A percentile compares a stretch with the other conserved stretches of the same genome.
phyloP scores from a whole-genome alignment of 306 rosid genomes.

The Quercus cerris region DNA sequence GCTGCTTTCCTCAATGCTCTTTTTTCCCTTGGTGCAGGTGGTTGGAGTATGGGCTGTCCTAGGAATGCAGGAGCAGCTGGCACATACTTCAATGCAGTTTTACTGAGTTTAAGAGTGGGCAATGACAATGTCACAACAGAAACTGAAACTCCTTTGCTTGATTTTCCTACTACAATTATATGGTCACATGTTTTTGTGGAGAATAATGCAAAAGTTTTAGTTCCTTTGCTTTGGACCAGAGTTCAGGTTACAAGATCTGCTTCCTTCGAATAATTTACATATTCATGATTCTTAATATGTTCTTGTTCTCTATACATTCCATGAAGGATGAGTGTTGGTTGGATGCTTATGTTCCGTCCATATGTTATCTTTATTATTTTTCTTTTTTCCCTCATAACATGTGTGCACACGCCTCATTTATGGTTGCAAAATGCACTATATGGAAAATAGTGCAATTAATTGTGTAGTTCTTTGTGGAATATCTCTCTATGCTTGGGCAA shows the following conservation, averaged over 20 bases:
- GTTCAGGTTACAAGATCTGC: slow-evolving; percentile 67
- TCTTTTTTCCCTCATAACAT: neutral
- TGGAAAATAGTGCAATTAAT: neutral
- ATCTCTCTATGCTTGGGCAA: neutral
- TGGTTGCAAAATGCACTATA: neutral
- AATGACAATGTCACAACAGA: slow-evolving; percentile 94
- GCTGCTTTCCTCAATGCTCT: slow-evolving; percentile 9
- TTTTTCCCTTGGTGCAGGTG: slow-evolving; percentile 59
- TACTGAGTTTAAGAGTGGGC: slow-evolving; percentile 83
- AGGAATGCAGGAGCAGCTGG: slow-evolving; percentile 98
- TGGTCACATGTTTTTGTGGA: slow-evolving; percentile 99
- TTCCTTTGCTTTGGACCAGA: slow-evolving; percentile 97
- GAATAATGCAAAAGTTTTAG: slow-evolving; percentile 93
- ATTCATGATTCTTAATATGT: neutral
- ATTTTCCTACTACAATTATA: slow-evolving; percentile 79
- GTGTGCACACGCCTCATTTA: neutral
- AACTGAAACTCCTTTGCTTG: slow-evolving; percentile 98
- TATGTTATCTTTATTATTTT: neutral
- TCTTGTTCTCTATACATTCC: neutral
- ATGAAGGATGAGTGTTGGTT: neutral
- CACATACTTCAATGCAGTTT: slow-evolving; percentile 88
- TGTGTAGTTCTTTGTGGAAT: neutral
- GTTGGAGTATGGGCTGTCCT: slow-evolving; percentile 88
- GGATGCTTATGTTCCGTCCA: neutral
- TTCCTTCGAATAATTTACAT: neutral